A percentile compares a stretch with the other conserved stretches of the same genome.
Evolutionary conservation across 768 basidiomycete species (phyloP).

Genomic region (Russula sp.): DNA sequence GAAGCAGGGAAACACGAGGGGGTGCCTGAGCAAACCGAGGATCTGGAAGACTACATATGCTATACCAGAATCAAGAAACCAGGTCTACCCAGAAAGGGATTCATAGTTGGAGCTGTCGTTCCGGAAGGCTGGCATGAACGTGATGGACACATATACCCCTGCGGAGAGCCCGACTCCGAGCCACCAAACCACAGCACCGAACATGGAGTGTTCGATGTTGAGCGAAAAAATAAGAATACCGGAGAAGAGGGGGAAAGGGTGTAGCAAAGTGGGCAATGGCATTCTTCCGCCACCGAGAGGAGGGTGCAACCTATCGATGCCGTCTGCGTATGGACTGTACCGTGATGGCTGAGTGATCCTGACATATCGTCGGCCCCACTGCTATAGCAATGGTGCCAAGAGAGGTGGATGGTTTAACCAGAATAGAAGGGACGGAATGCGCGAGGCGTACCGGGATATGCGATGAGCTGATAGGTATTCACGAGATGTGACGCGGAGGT

Average conservation of each 20-base stretch:
- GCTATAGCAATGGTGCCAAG: background rate
- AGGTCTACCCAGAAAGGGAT: background rate
- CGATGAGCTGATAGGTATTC: background rate
- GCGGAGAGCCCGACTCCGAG: background rate
- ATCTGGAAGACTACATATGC: background rate
- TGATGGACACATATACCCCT: background rate
- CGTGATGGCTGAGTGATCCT: background rate
- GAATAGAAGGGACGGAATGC: background rate
- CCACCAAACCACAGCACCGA: background rate
- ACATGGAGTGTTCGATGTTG: too few relatives aligned
- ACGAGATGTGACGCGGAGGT: background rate
- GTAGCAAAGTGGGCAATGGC: background rate
- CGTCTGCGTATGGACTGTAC: background rate
- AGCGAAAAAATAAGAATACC: too few relatives aligned
- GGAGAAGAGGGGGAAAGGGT: background rate
- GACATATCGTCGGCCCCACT: too few relatives aligned
- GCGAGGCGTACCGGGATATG: background rate
- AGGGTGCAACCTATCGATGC: background rate
- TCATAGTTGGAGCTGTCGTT: too few relatives aligned
- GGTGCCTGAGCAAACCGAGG: too few relatives aligned
- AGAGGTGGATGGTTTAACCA: background rate
- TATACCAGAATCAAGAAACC: background rate
- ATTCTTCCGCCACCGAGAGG: background rate
- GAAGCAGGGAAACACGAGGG: too few relatives aligned
- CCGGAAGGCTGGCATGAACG: background rate